A percentile compares a stretch with the other conserved stretches of the same genome.
These are phyloP conservation scores for Fusarium buharicum DNA, from an alignment of 2,329 filamentous ascomycete genomes.

Conservation along the genomic window DNA sequence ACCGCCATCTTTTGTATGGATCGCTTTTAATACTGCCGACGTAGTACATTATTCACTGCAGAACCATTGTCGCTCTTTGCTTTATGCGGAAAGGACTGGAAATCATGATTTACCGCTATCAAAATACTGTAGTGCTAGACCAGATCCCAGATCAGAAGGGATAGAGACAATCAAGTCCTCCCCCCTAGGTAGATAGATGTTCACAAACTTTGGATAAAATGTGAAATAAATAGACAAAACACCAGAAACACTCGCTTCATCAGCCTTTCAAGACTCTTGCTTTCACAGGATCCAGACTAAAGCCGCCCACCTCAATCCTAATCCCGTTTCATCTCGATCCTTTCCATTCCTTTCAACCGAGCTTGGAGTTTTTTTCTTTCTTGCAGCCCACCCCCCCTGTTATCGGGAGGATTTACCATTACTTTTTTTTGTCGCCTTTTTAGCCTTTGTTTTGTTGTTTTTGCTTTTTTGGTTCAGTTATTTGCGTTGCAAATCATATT, in stretches of 20 bases:
- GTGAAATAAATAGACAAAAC: slow-evolving; percentile 3
- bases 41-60: too few relatives aligned
- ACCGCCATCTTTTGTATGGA: slow-evolving; percentile 14
- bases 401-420: slow-evolving; percentile 5
- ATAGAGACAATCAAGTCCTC: slow-evolving; percentile 30
- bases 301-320: slow-evolving; percentile 45
- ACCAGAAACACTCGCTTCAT: slow-evolving; percentile 30
- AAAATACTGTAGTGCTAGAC: slow-evolving; percentile 19
- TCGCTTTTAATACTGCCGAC: not conserved
- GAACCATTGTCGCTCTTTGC: slow-evolving; percentile 13
- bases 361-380: slow-evolving; percentile 23
- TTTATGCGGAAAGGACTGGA: slow-evolving; percentile 35
- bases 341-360: slow-evolving; percentile 41
- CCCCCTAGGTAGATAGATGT: not conserved
- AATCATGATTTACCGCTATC: slow-evolving; percentile 33
- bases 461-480: not conserved
- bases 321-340: slow-evolving; percentile 31
- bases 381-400: slow-evolving; percentile 21
- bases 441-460: slow-evolving; percentile 3
- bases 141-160: slow-evolving; percentile 4
- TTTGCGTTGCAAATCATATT: slow-evolving; percentile 19
- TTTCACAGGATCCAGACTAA: slow-evolving; percentile 44
- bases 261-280: slow-evolving; percentile 22
- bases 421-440: slow-evolving; percentile 1
- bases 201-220: slow-evolving; percentile 3